phyloP scores from a whole-genome alignment of 2,329 filamentous ascomycete genomes.

The Alternaria postmessia region DNA sequence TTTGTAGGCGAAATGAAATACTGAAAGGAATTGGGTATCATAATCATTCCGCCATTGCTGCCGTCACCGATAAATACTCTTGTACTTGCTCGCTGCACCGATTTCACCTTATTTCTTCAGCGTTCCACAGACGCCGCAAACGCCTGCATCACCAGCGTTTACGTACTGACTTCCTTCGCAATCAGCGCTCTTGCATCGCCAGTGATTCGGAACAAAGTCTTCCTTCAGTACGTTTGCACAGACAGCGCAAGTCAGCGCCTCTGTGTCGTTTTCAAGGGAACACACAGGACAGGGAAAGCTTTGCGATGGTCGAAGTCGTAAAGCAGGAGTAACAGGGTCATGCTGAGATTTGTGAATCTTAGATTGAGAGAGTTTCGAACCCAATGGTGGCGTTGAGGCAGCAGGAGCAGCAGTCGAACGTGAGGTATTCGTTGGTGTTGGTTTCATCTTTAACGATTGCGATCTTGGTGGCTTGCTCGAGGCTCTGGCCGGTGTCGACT shows the following conservation, averaged over 20 bases:
- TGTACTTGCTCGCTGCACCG: not conserved
- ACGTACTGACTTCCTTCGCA: constrained; percentile 68
- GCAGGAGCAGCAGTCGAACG: not conserved
- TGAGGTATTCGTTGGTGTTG: not conserved
- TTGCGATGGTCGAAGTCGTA: not conserved
- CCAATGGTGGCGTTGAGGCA: not conserved
- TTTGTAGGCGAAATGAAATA: not conserved
- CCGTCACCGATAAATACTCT: not conserved
- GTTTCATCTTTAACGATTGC: not conserved
- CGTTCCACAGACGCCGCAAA: constrained; percentile 73
- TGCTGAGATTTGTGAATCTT: not conserved
- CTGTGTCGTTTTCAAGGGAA: constrained; percentile 68
- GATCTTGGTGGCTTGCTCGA: not conserved
- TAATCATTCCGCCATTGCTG: not conserved
- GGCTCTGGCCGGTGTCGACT: not conserved
- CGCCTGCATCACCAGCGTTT: constrained; percentile 73
- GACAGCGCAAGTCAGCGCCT: constrained; percentile 68
- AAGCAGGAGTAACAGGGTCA: not conserved
- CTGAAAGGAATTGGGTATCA: not conserved
- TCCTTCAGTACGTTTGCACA: constrained; percentile 75
- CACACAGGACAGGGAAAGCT: constrained; percentile 66
- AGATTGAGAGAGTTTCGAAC: not conserved
- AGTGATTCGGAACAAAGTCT: constrained; percentile 63
- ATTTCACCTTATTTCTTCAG: constrained; percentile 1
- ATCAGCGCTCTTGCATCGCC: constrained; percentile 66